Conservation (phyloP, 768 basidiomycete genomes). For the Hypholoma fasciculare region DNA sequence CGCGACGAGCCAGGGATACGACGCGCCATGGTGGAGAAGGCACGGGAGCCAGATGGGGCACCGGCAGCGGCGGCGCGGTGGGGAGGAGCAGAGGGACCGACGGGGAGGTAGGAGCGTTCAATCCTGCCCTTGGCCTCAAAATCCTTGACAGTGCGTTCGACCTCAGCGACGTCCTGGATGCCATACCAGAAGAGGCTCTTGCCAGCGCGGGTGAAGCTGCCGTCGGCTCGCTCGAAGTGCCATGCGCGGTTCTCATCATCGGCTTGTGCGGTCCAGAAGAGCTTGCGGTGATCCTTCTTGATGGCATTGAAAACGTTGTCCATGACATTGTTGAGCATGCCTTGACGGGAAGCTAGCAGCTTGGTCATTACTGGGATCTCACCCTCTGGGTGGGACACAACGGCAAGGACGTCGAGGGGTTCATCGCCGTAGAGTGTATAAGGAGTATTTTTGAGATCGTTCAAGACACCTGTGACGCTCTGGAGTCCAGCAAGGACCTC, state of each 20-base stretch:
- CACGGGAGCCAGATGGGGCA: constrained; percentile 41
- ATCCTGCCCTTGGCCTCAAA: constrained; percentile 83
- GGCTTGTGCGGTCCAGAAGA: constrained; percentile 97
- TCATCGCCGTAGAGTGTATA: constrained; percentile 99
- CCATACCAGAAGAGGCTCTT: constrained; percentile 98
- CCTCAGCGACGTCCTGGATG: constrained; percentile 85
- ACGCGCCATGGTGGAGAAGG: constrained; percentile 61
- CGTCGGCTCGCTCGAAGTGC: constrained; percentile 99
- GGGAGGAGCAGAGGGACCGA: constrained; percentile 69
- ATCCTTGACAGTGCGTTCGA: constrained; percentile 78
- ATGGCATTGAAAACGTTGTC: constrained; percentile 98
- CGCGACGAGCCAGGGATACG: constrained; percentile 50
- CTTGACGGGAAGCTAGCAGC: constrained; percentile 83
- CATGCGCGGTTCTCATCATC: constrained; percentile 97
- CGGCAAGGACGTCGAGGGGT: constrained; percentile 91
- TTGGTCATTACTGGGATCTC: constrained; percentile 92
- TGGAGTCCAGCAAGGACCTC: constrained; percentile 82
- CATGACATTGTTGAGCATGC: constrained; percentile 90
- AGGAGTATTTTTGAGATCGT: constrained; percentile 75
- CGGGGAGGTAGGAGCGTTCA: constrained; percentile 87
- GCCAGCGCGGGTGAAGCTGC: constrained; percentile 94
- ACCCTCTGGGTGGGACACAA: constrained; percentile 89
- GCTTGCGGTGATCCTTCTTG: constrained; percentile 87
- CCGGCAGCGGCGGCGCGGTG: constrained; percentile 35
- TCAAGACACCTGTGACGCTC: constrained; percentile 87